These are phyloP conservation scores for Tetraselmis chui DNA, from an alignment of 139 green algal genomes.

Conservation along the genomic window DNA sequence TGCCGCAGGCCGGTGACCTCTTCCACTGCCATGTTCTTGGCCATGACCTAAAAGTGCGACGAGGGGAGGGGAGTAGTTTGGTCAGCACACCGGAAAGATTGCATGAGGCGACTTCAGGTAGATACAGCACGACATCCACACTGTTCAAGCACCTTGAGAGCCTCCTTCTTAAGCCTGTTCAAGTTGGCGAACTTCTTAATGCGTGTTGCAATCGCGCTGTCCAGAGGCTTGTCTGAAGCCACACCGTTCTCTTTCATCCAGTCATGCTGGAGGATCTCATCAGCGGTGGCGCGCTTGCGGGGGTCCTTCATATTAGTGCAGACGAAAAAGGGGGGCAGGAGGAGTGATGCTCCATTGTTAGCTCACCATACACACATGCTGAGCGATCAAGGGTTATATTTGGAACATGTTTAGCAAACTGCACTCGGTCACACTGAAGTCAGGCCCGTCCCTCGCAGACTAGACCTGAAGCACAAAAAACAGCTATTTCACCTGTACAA, in stretches of 20 bases:
- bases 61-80: neutral
- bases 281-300: conserved; percentile 65
- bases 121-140: neutral
- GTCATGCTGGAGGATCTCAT: conserved; percentile 79
- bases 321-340: no score
- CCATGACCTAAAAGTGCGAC: conserved; percentile 56
- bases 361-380: no score
- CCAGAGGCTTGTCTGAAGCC: conserved; percentile 61
- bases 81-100: no score
- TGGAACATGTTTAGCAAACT: no score
- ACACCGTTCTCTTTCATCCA: conserved; percentile 84
- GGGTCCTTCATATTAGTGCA: conserved; percentile 62
- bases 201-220: conserved; percentile 74
- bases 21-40: conserved; percentile 67
- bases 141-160: conserved; percentile 71
- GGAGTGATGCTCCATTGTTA: no score
- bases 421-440: no score
- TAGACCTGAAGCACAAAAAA: no score
- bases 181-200: conserved; percentile 87
- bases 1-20: conserved; percentile 85
- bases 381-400: neutral
- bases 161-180: conserved; percentile 96
- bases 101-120: neutral
- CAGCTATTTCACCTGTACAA: conserved; percentile 44
- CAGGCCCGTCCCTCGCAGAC: no score